Evolutionary conservation across 2,329 filamentous ascomycete species (phyloP), one percentile per base, ranked within the genome.

Genomic region (Drechslerella stenobrocha): DNA sequence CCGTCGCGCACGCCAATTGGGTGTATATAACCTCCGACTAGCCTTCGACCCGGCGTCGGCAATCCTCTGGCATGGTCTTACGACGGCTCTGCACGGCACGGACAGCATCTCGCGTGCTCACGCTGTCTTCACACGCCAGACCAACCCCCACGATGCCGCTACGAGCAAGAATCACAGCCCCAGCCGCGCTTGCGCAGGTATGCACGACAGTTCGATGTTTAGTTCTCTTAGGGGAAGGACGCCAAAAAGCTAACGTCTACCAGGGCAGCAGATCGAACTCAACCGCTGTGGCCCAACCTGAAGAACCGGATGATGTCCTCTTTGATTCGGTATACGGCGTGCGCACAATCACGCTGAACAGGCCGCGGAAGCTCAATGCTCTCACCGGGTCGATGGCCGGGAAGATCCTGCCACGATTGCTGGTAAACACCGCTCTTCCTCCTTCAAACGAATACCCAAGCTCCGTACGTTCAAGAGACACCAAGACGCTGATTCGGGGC

Each of bases 341-440:
- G 51, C 89, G 93, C 70, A 90, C 87, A 72, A 86, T 98, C 75
- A 88, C 96, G 79, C 87, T 98, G 72, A 98, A 98, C 80, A 86
- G 93, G 64, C 93, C 92, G 3, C 82, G 83, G 75, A 96, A 96
- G 80, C 83, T 90, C 76, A 97, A 98, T 78, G 88, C 92, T 23
- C 84, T 98, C 72, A 91, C 95, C 77, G 88, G 82, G 52, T 96
- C 91, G 61, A 98, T 98, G 95, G 88, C 87, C 70, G 84, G 89
- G 74, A 97, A 98, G 80, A 97, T 98, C 73, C 80, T 90, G 46
- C 91, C 92, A 20, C 84, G 93, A 60, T 77, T 98, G 75, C 81
- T 89, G 74, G 80, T 81, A 70, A 70, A 65, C 72, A 35, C 34
- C 13, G 60, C 7, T 20, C 24, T 34, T 9, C 45, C 28, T n/a